Conservation (phyloP, 257 asterid species). For the Solanum habrochaites region DNA sequence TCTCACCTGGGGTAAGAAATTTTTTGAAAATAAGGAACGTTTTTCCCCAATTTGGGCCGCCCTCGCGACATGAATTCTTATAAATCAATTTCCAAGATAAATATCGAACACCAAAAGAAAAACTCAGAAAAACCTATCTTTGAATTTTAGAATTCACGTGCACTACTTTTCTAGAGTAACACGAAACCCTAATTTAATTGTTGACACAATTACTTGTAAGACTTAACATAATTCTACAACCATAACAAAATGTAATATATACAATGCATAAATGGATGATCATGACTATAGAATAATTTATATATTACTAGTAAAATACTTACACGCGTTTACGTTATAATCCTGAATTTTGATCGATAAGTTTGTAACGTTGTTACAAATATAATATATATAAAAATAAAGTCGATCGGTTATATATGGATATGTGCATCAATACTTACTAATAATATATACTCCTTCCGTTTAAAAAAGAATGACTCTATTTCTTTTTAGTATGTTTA, state of each 20-base stretch:
- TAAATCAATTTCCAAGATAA: no score
- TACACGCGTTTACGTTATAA: neutral
- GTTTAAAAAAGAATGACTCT: no score
- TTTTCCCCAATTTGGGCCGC: no score
- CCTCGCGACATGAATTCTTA: neutral
- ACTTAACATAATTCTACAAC: neutral
- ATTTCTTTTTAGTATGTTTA: no score
- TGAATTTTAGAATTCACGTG: neutral
- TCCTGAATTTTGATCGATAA: neutral
- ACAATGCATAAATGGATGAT: neutral
- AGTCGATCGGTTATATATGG: neutral
- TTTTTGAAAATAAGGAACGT: no score
- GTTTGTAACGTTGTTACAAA: neutral
- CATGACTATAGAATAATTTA: neutral
- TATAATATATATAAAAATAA: neutral
- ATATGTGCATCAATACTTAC: neutral
- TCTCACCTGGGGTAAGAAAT: accelerated
- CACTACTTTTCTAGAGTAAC: neutral
- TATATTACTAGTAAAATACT: neutral
- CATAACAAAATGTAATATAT: neutral
- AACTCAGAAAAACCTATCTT: neutral
- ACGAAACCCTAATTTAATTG: neutral
- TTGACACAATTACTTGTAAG: neutral
- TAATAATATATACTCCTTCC: neutral
- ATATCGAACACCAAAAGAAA: no score